Base-by-base conservation (phyloP, 1,284 basidiomycete species). In the Rhodotorula sp. region DNA sequence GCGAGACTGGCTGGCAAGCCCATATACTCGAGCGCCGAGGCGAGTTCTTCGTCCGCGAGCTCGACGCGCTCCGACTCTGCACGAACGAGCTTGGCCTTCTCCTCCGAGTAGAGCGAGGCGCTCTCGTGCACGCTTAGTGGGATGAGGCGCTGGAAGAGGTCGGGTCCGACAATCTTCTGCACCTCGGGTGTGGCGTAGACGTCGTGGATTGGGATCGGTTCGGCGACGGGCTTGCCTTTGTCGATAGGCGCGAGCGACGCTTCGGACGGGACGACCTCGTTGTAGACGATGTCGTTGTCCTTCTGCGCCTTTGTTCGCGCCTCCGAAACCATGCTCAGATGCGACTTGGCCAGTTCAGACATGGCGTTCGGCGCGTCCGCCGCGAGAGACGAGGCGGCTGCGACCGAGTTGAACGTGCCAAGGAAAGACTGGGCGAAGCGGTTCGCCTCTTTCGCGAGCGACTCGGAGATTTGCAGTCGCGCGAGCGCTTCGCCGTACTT, bases 201-300 rank as follows among this genome's bases (percentile, higher is more conserved):
- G 72, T 98, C 95, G 78, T 98, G 95, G 65, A 96, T 96, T 0
- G 90, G 86, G 63, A 95, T 89, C 0, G 92, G 87, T 0, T 86
- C 87, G 0, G 92, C 90, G 1, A 93, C 87, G 0, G 85, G 83
- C 0, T 89, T 83, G 46, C 75, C 70, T 78, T 92, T 92, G 63
- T 96, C 94, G 64, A 96, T 86, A 1, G 83, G 79, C 0, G 94
- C 87, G 0, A 99, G 85, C 0, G 90, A 86, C 26, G 94, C 91
- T 22, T 89, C 85, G 7, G 89, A 83, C 1, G 94, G 92, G 0
- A 94, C 82, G 65, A 95, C 86, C n/a, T 92, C 92, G 79, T 99
- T 94, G 82, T 99, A 99, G 75, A 99, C 96, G 57, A 99, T 86
- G 78, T 99, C 95, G 80, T 99, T 99, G 82, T 97, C 94, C 67